These are phyloP conservation scores for Eucalyptus erythrocorys DNA, from an alignment of 345 rosid genomes.

Conservation along the genomic window DNA sequence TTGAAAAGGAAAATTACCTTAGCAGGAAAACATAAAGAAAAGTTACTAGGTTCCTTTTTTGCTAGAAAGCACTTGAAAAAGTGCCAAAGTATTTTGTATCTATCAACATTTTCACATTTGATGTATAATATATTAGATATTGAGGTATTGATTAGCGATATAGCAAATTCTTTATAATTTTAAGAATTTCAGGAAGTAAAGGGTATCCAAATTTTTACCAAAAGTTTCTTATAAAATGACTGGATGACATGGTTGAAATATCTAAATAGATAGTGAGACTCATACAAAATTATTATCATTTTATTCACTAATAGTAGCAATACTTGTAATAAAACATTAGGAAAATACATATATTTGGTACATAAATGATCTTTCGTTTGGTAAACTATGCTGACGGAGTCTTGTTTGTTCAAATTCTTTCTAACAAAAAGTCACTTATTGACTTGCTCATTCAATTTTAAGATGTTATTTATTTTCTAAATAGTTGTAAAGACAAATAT, in stretches of 20 bases:
- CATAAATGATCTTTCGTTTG: background rate
- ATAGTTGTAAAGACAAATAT: background rate
- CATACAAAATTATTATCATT: background rate
- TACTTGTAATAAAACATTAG: background rate
- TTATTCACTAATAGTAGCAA: background rate
- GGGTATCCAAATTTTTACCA: background rate
- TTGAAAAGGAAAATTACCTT: background rate
- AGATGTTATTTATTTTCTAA: background rate
- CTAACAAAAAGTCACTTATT: background rate
- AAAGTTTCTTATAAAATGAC: background rate
- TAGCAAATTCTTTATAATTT: background rate
- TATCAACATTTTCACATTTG: background rate
- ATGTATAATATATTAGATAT: background rate
- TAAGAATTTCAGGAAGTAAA: background rate
- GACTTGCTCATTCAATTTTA: background rate
- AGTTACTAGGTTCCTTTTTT: background rate
- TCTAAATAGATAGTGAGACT: background rate
- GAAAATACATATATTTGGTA: background rate
- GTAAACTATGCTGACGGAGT: background rate
- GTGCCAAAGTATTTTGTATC: background rate
- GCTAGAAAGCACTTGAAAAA: background rate
- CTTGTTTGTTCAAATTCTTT: background rate
- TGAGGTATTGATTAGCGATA: background rate
- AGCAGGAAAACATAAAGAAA: background rate
- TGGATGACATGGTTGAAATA: background rate